Evolutionary conservation across 2,329 filamentous ascomycete genomes (phyloP).

Genomic region (Exophiala calicioides): DNA sequence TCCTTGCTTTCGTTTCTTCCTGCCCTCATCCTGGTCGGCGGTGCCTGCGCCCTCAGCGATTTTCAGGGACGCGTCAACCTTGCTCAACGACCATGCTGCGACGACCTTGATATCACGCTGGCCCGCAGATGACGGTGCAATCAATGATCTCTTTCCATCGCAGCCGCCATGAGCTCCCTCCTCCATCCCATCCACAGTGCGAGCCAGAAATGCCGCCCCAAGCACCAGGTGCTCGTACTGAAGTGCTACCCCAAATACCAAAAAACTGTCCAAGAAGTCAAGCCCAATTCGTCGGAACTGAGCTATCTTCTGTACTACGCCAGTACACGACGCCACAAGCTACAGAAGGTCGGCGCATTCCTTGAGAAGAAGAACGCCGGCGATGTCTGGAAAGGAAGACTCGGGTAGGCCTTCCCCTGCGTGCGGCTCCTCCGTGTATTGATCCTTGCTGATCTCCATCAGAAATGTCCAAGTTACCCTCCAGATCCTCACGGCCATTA

Average conservation of each 20-base stretch:
- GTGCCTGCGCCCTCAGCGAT: no score
- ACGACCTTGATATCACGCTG: not conserved
- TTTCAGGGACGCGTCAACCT: conserved; percentile 2
- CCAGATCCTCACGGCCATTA: conserved; percentile 84
- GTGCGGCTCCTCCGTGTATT: conserved; percentile 5
- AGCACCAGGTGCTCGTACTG: conserved; percentile 92
- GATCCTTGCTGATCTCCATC: conserved; percentile 18
- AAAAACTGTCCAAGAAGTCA: conserved; percentile 88
- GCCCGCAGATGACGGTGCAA: conserved; percentile 15
- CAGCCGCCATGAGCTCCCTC: conserved; percentile 27
- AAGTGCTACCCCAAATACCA: conserved; percentile 95
- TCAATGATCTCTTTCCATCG: conserved; percentile 6
- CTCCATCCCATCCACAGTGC: conserved; percentile 54
- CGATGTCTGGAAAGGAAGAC: conserved; percentile 85
- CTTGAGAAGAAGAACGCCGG: conserved; percentile 90
- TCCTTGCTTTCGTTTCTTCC: no score
- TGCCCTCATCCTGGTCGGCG: no score
- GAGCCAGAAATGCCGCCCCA: conserved; percentile 72
- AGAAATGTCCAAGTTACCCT: conserved; percentile 94
- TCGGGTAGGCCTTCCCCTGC: conserved; percentile 65
- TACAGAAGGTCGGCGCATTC: conserved; percentile 93
- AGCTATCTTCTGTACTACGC: conserved; percentile 97
- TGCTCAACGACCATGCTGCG: not conserved
- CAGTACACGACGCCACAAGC: conserved; percentile 88
- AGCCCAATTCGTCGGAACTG: conserved; percentile 93